Evolutionary conservation across 208 protist genomes (phyloP).

Genomic region (Trypanosoma vivax): DNA sequence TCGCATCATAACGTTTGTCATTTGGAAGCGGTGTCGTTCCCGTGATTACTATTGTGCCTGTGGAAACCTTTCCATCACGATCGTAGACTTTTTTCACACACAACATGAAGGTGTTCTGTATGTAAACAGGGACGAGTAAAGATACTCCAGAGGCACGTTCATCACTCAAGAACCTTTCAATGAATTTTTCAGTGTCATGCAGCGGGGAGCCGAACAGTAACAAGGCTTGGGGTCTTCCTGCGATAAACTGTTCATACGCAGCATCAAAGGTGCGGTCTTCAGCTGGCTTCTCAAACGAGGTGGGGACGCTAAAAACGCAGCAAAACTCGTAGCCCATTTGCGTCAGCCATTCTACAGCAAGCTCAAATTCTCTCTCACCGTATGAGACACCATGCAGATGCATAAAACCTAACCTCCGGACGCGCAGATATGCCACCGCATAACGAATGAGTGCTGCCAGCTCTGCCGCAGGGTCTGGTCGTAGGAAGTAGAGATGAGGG

Average conservation of each 20-base stretch:
- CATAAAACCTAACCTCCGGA: slow-evolving; percentile 28
- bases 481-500: slow-evolving; percentile 25
- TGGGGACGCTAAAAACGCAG: slow-evolving; percentile 1
- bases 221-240: neutral
- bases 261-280: neutral
- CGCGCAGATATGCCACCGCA: slow-evolving; percentile 18
- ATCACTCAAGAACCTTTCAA: neutral
- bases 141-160: neutral
- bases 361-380: slow-evolving; percentile 4
- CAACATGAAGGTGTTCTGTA: neutral
- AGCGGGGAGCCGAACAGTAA: neutral
- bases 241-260: neutral
- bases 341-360: slow-evolving; percentile 2
- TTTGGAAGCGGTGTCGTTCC: neutral
- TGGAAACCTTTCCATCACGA: neutral
- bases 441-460: slow-evolving; percentile 23
- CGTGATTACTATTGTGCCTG: neutral
- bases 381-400: slow-evolving; percentile 8
- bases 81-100: neutral
- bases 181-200: neutral
- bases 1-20: neutral
- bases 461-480: slow-evolving; percentile 24
- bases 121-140: neutral
- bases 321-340: slow-evolving; percentile 4
- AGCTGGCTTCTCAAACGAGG: neutral